These are phyloP conservation scores for Cladosporium sphaerospermum DNA, from an alignment of 2,329 filamentous ascomycete species.

Conservation along the genomic window DNA sequence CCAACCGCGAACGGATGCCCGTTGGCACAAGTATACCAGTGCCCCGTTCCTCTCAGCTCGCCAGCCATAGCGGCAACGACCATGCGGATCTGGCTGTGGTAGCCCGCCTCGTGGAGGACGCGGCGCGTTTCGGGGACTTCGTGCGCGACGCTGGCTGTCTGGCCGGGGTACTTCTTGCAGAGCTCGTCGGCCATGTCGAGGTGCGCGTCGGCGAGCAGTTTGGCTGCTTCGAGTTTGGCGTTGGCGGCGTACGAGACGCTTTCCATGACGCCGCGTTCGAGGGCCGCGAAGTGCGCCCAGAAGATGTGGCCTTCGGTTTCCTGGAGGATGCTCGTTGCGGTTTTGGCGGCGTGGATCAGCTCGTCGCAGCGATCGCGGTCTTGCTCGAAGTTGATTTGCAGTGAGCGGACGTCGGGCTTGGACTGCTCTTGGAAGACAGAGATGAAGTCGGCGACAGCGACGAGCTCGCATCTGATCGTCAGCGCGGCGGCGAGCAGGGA, in stretches of 20 bases:
- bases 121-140: constrained; percentile 42
- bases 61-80: constrained; percentile 45
- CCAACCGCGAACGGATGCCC: constrained; percentile 44
- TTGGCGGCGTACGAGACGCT: not conserved
- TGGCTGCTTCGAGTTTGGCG: constrained; percentile 19
- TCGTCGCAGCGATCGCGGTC: constrained; percentile 36
- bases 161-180: constrained; percentile 19
- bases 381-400: constrained; percentile 27
- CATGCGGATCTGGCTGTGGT: constrained; percentile 47
- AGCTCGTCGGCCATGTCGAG: constrained; percentile 23
- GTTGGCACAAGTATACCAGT: constrained; percentile 57
- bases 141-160: constrained; percentile 31
- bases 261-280: constrained; percentile 32
- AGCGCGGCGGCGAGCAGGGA: constrained; percentile 41
- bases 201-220: constrained; percentile 18
- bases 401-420: not conserved
- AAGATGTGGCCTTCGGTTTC: constrained; percentile 48
- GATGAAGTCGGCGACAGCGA: constrained; percentile 42
- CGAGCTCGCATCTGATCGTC: constrained; percentile 44
- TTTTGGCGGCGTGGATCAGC: constrained; percentile 36
- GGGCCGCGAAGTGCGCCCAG: constrained; percentile 42
- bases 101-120: constrained; percentile 43
- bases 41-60: constrained; percentile 42
- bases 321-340: constrained; percentile 35
- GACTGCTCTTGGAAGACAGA: constrained; percentile 15